Percentiles rank a stretch among this genome's conserved stretches.
These are phyloP conservation scores for Fraxinus quadrangulata DNA, from an alignment of 257 asterid genomes.

Conservation along the genomic window DNA sequence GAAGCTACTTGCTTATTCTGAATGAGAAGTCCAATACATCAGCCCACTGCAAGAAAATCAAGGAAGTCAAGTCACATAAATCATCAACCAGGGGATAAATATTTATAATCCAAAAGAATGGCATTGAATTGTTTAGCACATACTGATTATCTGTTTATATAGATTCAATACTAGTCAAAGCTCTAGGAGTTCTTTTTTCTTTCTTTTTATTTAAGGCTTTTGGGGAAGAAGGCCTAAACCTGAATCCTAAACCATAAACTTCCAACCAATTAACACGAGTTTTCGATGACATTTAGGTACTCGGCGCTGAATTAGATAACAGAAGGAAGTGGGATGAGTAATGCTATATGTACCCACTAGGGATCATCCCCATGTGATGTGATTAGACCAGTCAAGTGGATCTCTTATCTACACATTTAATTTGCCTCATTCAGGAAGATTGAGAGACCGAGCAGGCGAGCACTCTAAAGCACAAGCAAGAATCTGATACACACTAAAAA, in stretches of 20 bases:
- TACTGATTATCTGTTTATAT: background rate
- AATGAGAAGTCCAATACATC: constrained; percentile 60
- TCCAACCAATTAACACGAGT: background rate
- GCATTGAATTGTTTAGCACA: background rate
- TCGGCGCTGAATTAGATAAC: background rate
- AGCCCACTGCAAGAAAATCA: constrained; percentile 49
- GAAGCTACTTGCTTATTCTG: constrained; percentile 32
- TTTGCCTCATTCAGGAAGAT: background rate
- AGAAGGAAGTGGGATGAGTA: too few relatives aligned
- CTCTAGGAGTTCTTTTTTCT: too few relatives aligned
- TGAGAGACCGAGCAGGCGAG: background rate
- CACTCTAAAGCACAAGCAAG: background rate
- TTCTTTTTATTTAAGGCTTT: background rate
- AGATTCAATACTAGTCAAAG: too few relatives aligned
- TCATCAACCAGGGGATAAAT: background rate
- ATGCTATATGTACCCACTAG: too few relatives aligned
- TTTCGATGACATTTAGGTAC: background rate
- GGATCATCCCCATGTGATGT: too few relatives aligned
- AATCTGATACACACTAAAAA: background rate
- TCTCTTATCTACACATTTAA: too few relatives aligned
- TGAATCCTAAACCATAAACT: background rate
- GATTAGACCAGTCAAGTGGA: too few relatives aligned
- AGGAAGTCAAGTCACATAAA: background rate
- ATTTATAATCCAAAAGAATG: background rate
- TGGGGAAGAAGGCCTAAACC: background rate